phyloP scores from a whole-genome alignment of 305 asterid genomes.

The Fraxinus sp. region DNA sequence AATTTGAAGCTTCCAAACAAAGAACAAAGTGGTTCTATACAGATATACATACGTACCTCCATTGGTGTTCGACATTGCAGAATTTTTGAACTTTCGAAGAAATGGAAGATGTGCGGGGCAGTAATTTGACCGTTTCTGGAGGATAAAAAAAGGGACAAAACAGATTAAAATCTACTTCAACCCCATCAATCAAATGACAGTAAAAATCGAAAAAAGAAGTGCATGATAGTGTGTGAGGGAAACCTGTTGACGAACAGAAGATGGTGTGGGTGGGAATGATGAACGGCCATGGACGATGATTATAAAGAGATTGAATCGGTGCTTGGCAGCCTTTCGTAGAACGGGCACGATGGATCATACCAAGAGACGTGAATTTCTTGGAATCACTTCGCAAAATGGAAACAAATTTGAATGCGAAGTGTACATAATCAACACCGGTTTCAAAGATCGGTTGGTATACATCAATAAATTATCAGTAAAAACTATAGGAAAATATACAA shows the following conservation, averaged over 20 bases:
- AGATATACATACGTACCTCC: constrained; percentile 18
- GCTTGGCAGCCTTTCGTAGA: constrained; percentile 20
- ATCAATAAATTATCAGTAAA: neutral
- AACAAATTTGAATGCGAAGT: neutral
- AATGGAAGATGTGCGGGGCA: neutral
- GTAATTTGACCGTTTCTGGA: neutral
- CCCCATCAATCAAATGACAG: neutral
- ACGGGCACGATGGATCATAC: constrained; percentile 17
- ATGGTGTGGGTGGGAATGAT: neutral
- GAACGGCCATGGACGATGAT: neutral
- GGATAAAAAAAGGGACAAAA: neutral
- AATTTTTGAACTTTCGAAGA: neutral
- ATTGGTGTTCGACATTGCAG: constrained; percentile 21
- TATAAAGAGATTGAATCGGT: constrained; percentile 31
- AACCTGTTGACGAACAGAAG: neutral
- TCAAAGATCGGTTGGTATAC: neutral
- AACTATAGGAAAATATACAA: neutral
- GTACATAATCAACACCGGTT: neutral
- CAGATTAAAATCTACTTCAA: neutral
- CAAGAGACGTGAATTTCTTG: constrained; percentile 31
- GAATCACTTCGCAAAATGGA: neutral
- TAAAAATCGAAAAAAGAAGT: neutral
- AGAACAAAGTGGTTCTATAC: neutral
- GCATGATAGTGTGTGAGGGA: neutral
- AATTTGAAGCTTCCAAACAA: neutral